phyloP scores from a whole-genome alignment of 2,329 filamentous ascomycete species.

The Arthroderma sp. region DNA sequence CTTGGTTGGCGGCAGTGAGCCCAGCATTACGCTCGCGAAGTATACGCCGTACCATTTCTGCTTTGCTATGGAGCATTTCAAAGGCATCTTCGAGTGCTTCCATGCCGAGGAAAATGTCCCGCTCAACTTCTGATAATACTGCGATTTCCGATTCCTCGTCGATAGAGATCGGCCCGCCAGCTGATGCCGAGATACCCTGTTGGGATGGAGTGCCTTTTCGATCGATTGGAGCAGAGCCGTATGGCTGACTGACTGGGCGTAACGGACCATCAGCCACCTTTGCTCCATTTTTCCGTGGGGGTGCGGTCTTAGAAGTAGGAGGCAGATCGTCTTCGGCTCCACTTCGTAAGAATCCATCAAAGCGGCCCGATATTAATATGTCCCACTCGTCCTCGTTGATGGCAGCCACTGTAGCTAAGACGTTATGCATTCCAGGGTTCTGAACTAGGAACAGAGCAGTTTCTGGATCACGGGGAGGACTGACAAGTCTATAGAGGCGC shows the following conservation, averaged over 20 bases:
- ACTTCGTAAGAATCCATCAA: conserved; percentile 91
- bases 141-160: conserved; percentile 92
- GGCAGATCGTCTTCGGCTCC: conserved; percentile 53
- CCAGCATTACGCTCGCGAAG: conserved; percentile 74
- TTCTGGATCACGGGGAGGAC: conserved; percentile 70
- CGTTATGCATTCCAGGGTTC: conserved; percentile 67
- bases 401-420: conserved; percentile 73
- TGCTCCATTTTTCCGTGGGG: conserved; percentile 18
- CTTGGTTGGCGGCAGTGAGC: conserved; percentile 40
- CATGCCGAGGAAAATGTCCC: conserved; percentile 89
- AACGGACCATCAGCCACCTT: conserved; percentile 21
- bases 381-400: conserved; percentile 95
- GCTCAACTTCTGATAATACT: conserved; percentile 77
- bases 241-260: conserved; percentile 28
- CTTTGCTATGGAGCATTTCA: conserved; percentile 74
- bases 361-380: conserved; percentile 81
- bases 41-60: conserved; percentile 64
- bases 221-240: conserved; percentile 20
- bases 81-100: conserved; percentile 89
- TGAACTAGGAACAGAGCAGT: conserved; percentile 74
- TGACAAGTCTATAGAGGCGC: conserved; percentile 63
- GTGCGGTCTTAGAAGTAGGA: conserved; percentile 13
- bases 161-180: conserved; percentile 65
- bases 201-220: conserved; percentile 23
- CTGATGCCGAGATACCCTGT: conserved; percentile 46